Conservation (phyloP, 2,329 filamentous ascomycete genomes). For the Colletotrichum acutatum region DNA sequence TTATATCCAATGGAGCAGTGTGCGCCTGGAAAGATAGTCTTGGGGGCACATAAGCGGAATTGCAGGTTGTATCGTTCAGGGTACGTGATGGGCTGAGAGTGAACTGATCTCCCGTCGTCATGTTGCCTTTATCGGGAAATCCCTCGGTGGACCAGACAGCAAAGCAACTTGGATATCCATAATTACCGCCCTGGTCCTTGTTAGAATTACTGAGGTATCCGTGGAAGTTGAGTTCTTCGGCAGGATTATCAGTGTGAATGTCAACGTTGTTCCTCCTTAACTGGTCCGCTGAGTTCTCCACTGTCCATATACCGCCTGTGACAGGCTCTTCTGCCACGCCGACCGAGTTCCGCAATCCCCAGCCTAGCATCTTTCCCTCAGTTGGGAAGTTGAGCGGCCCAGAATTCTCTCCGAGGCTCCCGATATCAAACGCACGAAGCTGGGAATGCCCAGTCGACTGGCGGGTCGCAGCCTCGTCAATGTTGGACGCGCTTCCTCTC, state of each 20-base stretch:
- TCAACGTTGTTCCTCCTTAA: slow-evolving; percentile 64
- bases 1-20: slow-evolving; percentile 73
- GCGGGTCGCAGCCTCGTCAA: slow-evolving; percentile 62
- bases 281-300: slow-evolving; percentile 76
- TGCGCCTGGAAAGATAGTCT: slow-evolving; percentile 70
- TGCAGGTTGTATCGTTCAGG: slow-evolving; percentile 57
- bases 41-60: slow-evolving; percentile 55
- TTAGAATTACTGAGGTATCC: slow-evolving; percentile 59
- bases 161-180: slow-evolving; percentile 78
- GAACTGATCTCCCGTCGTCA: slow-evolving; percentile 63
- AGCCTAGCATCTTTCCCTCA: slow-evolving; percentile 61
- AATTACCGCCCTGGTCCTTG: slow-evolving; percentile 61
- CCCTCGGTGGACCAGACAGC: slow-evolving; percentile 67
- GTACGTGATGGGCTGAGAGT: slow-evolving; percentile 43
- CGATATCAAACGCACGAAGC: slow-evolving; percentile 62
- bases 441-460: slow-evolving; percentile 66
- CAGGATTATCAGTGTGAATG: slow-evolving; percentile 74
- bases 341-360: slow-evolving; percentile 77
- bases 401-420: slow-evolving; percentile 37
- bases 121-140: slow-evolving; percentile 48
- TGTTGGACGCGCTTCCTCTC: slow-evolving; percentile 68
- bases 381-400: slow-evolving; percentile 52
- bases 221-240: slow-evolving; percentile 78
- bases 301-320: slow-evolving; percentile 62
- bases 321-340: slow-evolving; percentile 69